Conservation (phyloP, 2,329 filamentous ascomycete species). For the Ophiosphaerella herpotricha region DNA sequence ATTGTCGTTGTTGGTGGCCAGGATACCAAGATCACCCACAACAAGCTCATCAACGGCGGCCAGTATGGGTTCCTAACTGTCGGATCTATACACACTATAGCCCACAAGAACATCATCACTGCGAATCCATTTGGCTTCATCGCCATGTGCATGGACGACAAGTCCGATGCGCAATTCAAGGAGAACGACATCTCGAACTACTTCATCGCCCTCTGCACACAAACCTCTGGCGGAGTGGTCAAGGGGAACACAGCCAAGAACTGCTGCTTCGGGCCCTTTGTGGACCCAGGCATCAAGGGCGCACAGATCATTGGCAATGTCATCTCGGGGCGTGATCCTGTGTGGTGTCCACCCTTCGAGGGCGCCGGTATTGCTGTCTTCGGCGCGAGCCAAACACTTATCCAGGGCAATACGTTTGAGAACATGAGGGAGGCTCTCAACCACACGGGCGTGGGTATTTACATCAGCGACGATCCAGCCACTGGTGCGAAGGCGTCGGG, state of each 20-base stretch:
- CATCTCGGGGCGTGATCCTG: conserved; percentile 3
- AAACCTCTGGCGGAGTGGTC: conserved; percentile 8
- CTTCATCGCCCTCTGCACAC: conserved; percentile 14
- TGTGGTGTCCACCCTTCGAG: neutral
- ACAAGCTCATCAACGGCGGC: conserved; percentile 10
- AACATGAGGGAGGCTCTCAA: neutral
- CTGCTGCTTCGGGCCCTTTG: conserved; percentile 12
- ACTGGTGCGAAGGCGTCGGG: conserved; percentile 5
- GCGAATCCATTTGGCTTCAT: conserved; percentile 4
- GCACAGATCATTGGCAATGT: conserved; percentile 13
- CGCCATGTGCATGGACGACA: conserved; percentile 21
- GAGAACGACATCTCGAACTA: conserved; percentile 15
- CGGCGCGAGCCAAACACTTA: conserved; percentile 11
- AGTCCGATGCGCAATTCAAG: conserved; percentile 6
- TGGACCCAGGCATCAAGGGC: conserved; percentile 12
- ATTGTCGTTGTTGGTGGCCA: conserved; percentile 15
- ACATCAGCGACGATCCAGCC: conserved; percentile 2
- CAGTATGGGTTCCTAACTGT: conserved; percentile 20
- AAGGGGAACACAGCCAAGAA: conserved; percentile 11
- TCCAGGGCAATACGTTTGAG: conserved; percentile 13
- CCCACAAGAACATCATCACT: conserved; percentile 6
- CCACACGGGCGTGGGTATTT: conserved; percentile 3
- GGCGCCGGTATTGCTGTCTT: conserved; percentile 10
- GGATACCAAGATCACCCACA: conserved; percentile 9
- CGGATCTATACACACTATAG: conserved; percentile 8